Evolutionary conservation across 345 rosid species (phyloP).

Genomic region (Kandelia obovata): DNA sequence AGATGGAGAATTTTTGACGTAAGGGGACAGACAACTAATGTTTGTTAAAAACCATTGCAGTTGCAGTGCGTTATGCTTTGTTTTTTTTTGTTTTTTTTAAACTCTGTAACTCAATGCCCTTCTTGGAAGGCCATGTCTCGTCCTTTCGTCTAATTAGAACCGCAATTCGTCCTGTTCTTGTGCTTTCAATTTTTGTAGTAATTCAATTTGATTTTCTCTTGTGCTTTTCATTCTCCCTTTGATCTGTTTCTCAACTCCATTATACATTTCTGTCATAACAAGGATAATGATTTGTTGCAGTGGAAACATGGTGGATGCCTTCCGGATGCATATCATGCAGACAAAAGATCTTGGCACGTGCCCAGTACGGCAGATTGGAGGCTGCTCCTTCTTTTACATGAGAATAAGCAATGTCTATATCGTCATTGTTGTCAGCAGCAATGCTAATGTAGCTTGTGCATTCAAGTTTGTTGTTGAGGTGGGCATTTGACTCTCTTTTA

Average conservation of each 20-base stretch:
- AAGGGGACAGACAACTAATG: not conserved
- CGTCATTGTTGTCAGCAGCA: slow-evolving; percentile 97
- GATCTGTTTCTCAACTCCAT: not conserved
- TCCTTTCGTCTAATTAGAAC: not conserved
- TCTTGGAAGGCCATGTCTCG: not conserved
- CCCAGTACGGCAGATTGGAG: slow-evolving; percentile 97
- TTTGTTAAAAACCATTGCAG: not conserved
- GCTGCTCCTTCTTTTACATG: slow-evolving; percentile 94
- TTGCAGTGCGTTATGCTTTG: not conserved
- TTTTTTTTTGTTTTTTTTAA: too few species aligned
- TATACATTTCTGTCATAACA: too few species aligned
- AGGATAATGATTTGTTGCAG: slow-evolving; percentile 26
- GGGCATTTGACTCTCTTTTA: not conserved
- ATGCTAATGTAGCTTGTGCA: slow-evolving; percentile 97
- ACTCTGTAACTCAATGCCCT: not conserved
- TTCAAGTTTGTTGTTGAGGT: slow-evolving; percentile 99
- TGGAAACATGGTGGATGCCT: slow-evolving; percentile 99
- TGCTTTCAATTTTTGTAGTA: too few species aligned
- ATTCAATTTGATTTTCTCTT: not conserved
- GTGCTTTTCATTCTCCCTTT: not conserved
- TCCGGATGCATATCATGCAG: slow-evolving; percentile 95
- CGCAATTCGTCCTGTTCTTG: too few species aligned
- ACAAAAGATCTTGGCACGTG: slow-evolving; percentile 97
- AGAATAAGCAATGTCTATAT: slow-evolving; percentile 97
- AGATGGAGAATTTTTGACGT: not conserved